Evolutionary conservation across 495 filamentous ascomycete genomes (phyloP), one percentile per base, ranked within the genome.

Genomic region (Aspergillus homomorphus): DNA sequence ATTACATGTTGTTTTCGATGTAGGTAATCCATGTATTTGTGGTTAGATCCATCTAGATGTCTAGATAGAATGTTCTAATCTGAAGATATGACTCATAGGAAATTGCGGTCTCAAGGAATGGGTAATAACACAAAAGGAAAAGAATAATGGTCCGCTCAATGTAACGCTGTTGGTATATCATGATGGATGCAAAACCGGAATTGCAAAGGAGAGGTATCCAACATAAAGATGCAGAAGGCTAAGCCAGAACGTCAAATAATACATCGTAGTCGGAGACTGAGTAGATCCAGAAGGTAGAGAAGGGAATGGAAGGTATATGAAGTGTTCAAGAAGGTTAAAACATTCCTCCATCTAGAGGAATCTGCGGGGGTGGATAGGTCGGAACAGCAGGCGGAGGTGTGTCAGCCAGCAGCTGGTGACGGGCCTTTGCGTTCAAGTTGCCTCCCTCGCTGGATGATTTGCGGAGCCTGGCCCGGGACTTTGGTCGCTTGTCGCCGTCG

Each of bases 401-500:
- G 38, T 56, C 61, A 53, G 61, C 56, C 67, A 71, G 71, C 51
- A 62, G 66, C 63, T 82, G 69, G 64, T 82, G 71, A 63, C 75
- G 66, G 46, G 65, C 67, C 30, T 69, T 76, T 4, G 61, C 69
- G 53, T 74, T 75, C 61, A 79, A 45, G 30, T 70, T 76, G 16
- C 72, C 76, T 12, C 71, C 73, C 60, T 80, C 80, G 61, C 76
- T 81, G 21, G 73, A 78, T 26, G 69, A 68, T 56, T 88, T 85
- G 63, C 83, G 80, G 5, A 86, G 70, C 45, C 78, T 74, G 41
- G 80, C 74, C 30, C 80, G 77, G 53, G 62, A 72, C 61, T 61
- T 61, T 41, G 62, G 69, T 22, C 66, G 79, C 68, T 63, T 81
- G 65, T 87, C 84, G 8, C 71, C 71, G 51, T 83, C 81, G 22